Percentiles rank a stretch among this genome's conserved stretches.
Conservation (phyloP, 176 grass and related monocot genomes). For the Metroxylon sagu region DNA sequence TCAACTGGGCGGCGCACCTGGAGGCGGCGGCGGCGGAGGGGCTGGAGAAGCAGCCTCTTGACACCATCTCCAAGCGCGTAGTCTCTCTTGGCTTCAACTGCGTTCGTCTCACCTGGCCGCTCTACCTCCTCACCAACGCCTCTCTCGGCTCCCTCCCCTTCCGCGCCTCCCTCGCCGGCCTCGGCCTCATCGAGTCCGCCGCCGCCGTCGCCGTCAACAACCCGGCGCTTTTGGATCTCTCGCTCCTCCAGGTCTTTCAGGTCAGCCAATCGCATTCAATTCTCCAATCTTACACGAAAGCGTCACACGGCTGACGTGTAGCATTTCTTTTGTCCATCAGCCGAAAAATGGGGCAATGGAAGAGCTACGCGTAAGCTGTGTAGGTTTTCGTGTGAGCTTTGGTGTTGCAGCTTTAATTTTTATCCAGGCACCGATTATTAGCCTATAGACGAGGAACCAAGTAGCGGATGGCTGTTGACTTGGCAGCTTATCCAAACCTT, state of each 20-base stretch:
- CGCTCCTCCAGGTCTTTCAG: conserved; percentile 62
- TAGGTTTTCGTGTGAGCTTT: too few relatives aligned
- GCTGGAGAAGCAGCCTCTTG: conserved; percentile 53
- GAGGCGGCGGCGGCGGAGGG: conserved; percentile 77
- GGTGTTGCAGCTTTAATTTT: too few relatives aligned
- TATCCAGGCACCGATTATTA: too few relatives aligned
- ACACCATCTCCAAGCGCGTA: conserved; percentile 44
- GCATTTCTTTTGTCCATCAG: too few relatives aligned
- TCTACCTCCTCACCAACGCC: conserved; percentile 67
- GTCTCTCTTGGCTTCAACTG: conserved; percentile 73
- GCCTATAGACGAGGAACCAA: too few relatives aligned
- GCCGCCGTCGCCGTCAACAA: conserved; percentile 70
- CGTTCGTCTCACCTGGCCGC: conserved; percentile 80
- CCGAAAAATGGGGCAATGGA: too few relatives aligned
- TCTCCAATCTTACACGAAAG: too few relatives aligned
- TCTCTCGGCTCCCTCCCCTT: conserved; percentile 57
- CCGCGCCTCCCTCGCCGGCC: conserved; percentile 50
- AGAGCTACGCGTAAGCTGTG: too few relatives aligned
- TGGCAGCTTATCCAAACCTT: too few relatives aligned
- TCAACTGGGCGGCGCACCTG: conserved; percentile 84
- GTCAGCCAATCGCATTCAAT: conserved; percentile 11
- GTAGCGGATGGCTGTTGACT: too few relatives aligned
- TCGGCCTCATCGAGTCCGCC: conserved; percentile 56
- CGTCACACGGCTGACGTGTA: too few relatives aligned
- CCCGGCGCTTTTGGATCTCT: conserved; percentile 59